Conservation (phyloP, 345 rosid species). For the Eucalyptus victrix region DNA sequence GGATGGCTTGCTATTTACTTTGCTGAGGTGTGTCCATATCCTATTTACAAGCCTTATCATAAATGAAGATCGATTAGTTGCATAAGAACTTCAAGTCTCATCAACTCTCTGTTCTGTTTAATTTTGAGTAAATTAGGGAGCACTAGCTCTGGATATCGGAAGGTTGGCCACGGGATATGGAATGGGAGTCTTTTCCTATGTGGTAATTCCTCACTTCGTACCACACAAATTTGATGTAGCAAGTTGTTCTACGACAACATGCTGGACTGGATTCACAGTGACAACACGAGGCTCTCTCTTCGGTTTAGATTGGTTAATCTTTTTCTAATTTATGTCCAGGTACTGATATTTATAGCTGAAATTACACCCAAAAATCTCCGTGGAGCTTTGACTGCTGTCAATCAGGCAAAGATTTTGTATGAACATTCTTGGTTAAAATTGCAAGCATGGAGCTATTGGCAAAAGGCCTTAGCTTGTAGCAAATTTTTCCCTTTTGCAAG, state of each 20-base stretch:
- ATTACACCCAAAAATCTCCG: constrained; percentile 76
- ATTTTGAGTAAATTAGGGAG: constrained; percentile 23
- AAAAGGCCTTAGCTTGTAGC: not conserved
- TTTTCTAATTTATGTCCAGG: constrained; percentile 17
- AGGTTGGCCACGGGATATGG: constrained; percentile 81
- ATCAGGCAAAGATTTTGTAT: constrained; percentile 40
- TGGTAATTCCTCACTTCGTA: constrained; percentile 25
- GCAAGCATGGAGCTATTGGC: not conserved
- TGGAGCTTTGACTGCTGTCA: constrained; percentile 68
- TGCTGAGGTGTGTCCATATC: constrained; percentile 39
- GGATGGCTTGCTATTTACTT: constrained; percentile 91
- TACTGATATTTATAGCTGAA: constrained; percentile 83
- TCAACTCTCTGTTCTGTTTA: not conserved
- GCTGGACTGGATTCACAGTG: not conserved
- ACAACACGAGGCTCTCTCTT: not conserved
- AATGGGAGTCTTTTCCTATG: constrained; percentile 87
- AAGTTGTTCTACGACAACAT: not conserved
- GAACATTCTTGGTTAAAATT: not conserved
- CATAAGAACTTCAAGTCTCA: not conserved
- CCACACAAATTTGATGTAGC: not conserved
- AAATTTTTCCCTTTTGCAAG: no score
- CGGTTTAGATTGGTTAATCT: not conserved
- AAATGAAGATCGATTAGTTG: not conserved
- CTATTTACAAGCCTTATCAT: not conserved
- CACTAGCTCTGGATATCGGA: constrained; percentile 52